Evolutionary conservation across 2,329 filamentous ascomycete species (phyloP), one percentile per base, ranked within the genome.

Genomic region (Coniochaeta pulveracea): DNA sequence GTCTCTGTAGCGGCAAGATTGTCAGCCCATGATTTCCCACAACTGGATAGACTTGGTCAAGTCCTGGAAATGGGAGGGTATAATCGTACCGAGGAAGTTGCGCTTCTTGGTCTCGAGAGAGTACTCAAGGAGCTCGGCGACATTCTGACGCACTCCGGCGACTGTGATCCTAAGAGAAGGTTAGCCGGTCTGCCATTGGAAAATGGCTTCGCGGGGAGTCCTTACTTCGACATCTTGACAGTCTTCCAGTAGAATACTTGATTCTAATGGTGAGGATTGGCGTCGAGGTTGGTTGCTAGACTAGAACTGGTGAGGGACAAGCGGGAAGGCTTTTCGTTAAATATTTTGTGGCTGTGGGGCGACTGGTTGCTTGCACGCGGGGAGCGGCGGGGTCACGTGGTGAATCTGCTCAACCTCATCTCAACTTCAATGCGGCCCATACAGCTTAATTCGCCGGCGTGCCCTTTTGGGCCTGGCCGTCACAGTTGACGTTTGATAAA

Each of bases 141-240:
- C 85, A 72, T 96, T 89, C 64, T 76, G 72, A 76, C 88, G 85
- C 76, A 93, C 86, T 83, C 86, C 85, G 76, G 85, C 85, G 58
- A 52, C 55, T 77, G 80, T 83, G 69, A 85, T 85, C 68, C n/a
- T n/a, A n/a, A n/a, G n/a, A n/a, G n/a, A n/a, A n/a, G n/a, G n/a
- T n/a, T n/a, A n/a, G n/a, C n/a, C n/a, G n/a, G n/a, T n/a, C n/a
- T n/a, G n/a, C n/a, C n/a, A n/a, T n/a, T n/a, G n/a, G n/a, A n/a
- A n/a, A n/a, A n/a, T n/a, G n/a, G n/a, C n/a, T n/a, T n/a, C n/a
- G n/a, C n/a, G n/a, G n/a, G n/a, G n/a, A n/a, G n/a, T n/a, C n/a
- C n/a, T n/a, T n/a, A n/a, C n/a, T 88, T 88, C 52, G 82, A 86
- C 81, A 86, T 85, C 49, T 64, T 78, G 72, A 74, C 79, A 81